Percentiles rank a stretch among this genome's conserved stretches.
These are phyloP conservation scores for Phytophthora parvispora DNA, from an alignment of 352 stramenopile genomes.

Conservation along the genomic window DNA sequence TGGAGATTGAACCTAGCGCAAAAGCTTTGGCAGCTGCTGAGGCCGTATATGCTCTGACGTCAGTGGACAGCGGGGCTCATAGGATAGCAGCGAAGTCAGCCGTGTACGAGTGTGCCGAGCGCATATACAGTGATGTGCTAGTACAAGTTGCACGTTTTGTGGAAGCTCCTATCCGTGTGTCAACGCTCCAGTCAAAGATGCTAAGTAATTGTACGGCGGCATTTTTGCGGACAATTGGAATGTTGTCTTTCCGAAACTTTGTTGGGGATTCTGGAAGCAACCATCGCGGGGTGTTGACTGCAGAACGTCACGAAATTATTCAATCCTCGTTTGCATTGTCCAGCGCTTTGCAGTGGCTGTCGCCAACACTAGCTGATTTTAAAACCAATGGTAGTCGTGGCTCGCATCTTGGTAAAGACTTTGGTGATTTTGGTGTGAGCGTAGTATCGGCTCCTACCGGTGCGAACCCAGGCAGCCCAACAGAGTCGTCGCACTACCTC, in stretches of 20 bases:
- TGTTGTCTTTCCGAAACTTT: conserved; percentile 84
- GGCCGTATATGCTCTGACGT: conserved; percentile 67
- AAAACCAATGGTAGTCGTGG: conserved; percentile 38
- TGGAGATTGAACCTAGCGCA: conserved; percentile 82
- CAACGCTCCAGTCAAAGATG: conserved; percentile 78
- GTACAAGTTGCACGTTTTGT: conserved; percentile 88
- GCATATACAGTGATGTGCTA: conserved; percentile 87
- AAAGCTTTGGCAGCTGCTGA: conserved; percentile 77
- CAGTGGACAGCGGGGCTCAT: conserved; percentile 44
- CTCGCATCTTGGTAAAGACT: conserved; percentile 45
- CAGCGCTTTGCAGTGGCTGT: conserved; percentile 82
- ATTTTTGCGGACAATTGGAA: conserved; percentile 83
- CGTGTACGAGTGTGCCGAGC: conserved; percentile 82
- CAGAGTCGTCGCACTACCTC: conserved; percentile 71
- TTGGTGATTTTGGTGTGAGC: conserved; percentile 51
- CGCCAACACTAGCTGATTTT: conserved; percentile 47
- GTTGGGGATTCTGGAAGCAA: conserved; percentile 63
- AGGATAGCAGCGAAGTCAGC: conserved; percentile 56
- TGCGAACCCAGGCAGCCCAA: conserved; percentile 27
- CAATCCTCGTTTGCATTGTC: conserved; percentile 81
- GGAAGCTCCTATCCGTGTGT: conserved; percentile 81
- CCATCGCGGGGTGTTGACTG: conserved; percentile 43
- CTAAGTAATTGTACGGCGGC: conserved; percentile 77
- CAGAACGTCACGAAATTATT: conserved; percentile 63
- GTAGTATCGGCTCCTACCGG: conserved; percentile 26